These are phyloP conservation scores for Boletus huronensis DNA, from an alignment of 768 basidiomycete genomes.

Conservation along the genomic window DNA sequence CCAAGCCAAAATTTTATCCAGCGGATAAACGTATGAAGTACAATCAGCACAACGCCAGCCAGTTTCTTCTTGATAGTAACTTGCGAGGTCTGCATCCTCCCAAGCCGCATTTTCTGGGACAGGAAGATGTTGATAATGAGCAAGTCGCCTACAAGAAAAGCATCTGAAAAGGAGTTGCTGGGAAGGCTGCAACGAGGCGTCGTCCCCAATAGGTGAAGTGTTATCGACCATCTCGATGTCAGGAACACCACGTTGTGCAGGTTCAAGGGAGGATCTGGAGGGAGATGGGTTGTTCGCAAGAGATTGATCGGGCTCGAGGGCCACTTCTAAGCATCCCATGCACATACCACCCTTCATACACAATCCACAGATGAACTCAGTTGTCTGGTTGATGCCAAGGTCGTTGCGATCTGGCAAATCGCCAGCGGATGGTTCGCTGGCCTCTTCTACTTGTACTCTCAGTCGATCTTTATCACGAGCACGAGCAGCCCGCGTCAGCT, in stretches of 20 bases:
- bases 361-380: slow-evolving; percentile 73
- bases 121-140: slow-evolving; percentile 77
- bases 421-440: slow-evolving; percentile 14
- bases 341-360: slow-evolving; percentile 79
- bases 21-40: slow-evolving; percentile 57
- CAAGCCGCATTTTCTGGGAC: slow-evolving; percentile 38
- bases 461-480: slow-evolving; percentile 46
- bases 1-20: slow-evolving; percentile 93
- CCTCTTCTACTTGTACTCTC: slow-evolving; percentile 29
- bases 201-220: slow-evolving; percentile 5
- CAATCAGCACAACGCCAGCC: slow-evolving; percentile 79
- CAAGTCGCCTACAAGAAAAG: slow-evolving; percentile 73
- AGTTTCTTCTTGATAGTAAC: slow-evolving; percentile 52
- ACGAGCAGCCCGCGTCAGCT: slow-evolving; percentile 65
- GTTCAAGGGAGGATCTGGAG: slow-evolving; percentile 4
- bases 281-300: slow-evolving; percentile 15
- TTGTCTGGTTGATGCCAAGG: slow-evolving; percentile 55
- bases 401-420: slow-evolving; percentile 44
- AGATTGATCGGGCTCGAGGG: slow-evolving; percentile 44
- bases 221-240: slow-evolving; percentile 39
- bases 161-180: slow-evolving; percentile 74
- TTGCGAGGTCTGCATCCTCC: slow-evolving; percentile 46
- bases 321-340: slow-evolving; percentile 66
- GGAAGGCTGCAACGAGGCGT: slow-evolving; percentile 18
- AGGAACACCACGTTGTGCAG: slow-evolving; percentile 1